Conservation (phyloP, 1,139 yeast species). For the Nakaseomyces glabratus region DNA sequence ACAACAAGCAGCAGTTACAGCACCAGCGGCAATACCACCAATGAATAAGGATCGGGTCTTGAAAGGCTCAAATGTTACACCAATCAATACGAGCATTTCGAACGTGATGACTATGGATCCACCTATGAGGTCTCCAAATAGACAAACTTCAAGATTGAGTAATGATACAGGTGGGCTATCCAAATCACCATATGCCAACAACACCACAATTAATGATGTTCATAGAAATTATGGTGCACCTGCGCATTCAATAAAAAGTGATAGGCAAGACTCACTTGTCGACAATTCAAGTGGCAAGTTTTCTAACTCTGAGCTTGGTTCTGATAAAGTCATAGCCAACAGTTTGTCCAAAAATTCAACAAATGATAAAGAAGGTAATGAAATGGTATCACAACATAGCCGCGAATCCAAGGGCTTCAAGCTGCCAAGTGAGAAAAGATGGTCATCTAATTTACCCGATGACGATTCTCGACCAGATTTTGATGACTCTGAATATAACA, state of each 20-base stretch:
- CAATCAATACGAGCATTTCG: conserved; percentile 4
- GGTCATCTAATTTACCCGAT: too few relatives aligned
- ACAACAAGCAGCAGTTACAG: neutral
- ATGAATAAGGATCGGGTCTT: conserved; percentile 6
- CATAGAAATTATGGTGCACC: conserved; percentile 12
- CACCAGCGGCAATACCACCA: conserved; percentile 4
- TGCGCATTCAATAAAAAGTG: too few relatives aligned
- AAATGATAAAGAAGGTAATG: too few relatives aligned
- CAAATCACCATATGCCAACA: conserved; percentile 21
- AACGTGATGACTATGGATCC: conserved; percentile 2
- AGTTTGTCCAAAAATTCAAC: too few relatives aligned
- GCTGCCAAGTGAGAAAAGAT: too few relatives aligned
- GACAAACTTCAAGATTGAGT: conserved; percentile 2
- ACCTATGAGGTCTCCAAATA: conserved; percentile 8
- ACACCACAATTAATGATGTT: conserved; percentile 17
- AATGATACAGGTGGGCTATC: conserved; percentile 7
- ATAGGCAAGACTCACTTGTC: neutral
- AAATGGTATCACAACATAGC: too few relatives aligned
- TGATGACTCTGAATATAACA: too few relatives aligned
- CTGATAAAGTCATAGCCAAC: too few relatives aligned
- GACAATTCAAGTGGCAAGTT: too few relatives aligned
- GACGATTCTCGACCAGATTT: too few relatives aligned
- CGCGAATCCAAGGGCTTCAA: too few relatives aligned
- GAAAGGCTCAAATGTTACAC: conserved; percentile 4
- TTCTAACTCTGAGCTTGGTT: too few relatives aligned